Base-by-base conservation (phyloP, 2,329 filamentous ascomycete genomes). In the Sporothrix mexicana region DNA sequence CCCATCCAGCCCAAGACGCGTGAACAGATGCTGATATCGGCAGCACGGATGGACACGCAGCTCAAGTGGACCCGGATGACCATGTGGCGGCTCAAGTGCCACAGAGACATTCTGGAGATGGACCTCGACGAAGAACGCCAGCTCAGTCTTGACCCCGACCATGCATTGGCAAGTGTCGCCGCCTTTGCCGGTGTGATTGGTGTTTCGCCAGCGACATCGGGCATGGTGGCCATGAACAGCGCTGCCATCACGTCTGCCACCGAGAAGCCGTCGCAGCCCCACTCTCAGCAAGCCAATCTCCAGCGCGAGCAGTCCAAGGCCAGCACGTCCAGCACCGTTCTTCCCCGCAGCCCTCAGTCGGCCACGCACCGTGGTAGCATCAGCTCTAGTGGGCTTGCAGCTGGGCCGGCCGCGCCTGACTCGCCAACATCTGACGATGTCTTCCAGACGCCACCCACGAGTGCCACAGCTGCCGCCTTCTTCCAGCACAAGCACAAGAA, bases 51-150 rank as follows among this genome's bases (percentile, higher is more conserved):
- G 82, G 91, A 95, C 72, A 94, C 94, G 3, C 94, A 95, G 79
- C 83, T 99, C 74, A 97, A 96, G 80, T 98, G 95, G 95, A 91
- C 92, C n/a, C 88, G 95, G 74, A 92, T 97, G 80, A 94, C 97
- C 76, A 96, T 98, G 23, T 98, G 95, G 94, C 92, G 91, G 71
- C 88, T 95, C 77, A 95, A 90, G 62, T 98, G 95, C 76, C 95
- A 99, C 80, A 91, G 92, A 57, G 95, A 98, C 77, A 95, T 98
- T 74, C 84, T 99, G 23, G 85, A 90, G 5, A 87, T 94, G 81
- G 96, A 99, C 79, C 84, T 98, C 9, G 92, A 95, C 71, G 93
- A 97, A 76, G 95, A 97, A 78, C 85, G 80, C 72, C 83, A 85
- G 59, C 79, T 81, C 53, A 79, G 80, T 0, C 78, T 82, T 12